Evolutionary conservation across 345 rosid genomes (phyloP).

Genomic region (Aegle marmelos): DNA sequence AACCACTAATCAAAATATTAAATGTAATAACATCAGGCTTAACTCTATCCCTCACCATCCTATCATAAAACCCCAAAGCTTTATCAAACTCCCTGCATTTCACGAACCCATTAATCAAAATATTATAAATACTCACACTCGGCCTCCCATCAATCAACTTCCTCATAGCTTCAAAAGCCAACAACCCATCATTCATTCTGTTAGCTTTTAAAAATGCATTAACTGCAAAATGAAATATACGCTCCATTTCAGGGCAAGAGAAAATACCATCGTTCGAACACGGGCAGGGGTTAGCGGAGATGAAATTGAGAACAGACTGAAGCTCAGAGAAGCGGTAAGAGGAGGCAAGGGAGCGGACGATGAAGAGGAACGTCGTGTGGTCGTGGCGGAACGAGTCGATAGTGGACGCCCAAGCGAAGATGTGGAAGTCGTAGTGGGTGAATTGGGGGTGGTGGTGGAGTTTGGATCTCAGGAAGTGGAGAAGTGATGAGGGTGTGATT

Average conservation of each 20-base stretch:
- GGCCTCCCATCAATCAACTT: conserved; percentile 74
- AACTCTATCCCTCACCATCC: conserved; percentile 61
- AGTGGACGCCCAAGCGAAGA: conserved; percentile 76
- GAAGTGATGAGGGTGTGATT: conserved; percentile 45
- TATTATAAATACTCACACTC: conserved; percentile 50
- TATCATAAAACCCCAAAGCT: conserved; percentile 49
- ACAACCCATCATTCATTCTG: conserved; percentile 50
- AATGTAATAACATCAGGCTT: conserved; percentile 73
- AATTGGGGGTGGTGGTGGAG: conserved; percentile 71
- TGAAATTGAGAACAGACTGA: conserved; percentile 48
- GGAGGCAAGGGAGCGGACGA: conserved; percentile 64
- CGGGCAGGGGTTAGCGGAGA: conserved; percentile 67
- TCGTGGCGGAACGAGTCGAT: conserved; percentile 79
- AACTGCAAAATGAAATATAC: conserved; percentile 50
- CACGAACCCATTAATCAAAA: conserved; percentile 65
- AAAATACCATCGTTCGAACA: conserved; percentile 78
- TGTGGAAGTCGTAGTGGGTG: conserved; percentile 71
- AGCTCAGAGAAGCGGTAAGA: conserved; percentile 63
- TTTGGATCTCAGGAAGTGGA: conserved; percentile 66
- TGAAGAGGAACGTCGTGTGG: conserved; percentile 75
- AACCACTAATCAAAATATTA: conserved; percentile 70
- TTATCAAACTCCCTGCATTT: conserved; percentile 47
- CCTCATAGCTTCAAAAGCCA: conserved; percentile 62
- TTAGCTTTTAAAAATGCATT: conserved; percentile 57
- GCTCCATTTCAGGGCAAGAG: conserved; percentile 71